A percentile compares a stretch with the other conserved stretches of the same genome.
These are phyloP conservation scores for Hypoxylon fragiforme DNA, from an alignment of 495 filamentous ascomycete genomes.

Conservation along the genomic window DNA sequence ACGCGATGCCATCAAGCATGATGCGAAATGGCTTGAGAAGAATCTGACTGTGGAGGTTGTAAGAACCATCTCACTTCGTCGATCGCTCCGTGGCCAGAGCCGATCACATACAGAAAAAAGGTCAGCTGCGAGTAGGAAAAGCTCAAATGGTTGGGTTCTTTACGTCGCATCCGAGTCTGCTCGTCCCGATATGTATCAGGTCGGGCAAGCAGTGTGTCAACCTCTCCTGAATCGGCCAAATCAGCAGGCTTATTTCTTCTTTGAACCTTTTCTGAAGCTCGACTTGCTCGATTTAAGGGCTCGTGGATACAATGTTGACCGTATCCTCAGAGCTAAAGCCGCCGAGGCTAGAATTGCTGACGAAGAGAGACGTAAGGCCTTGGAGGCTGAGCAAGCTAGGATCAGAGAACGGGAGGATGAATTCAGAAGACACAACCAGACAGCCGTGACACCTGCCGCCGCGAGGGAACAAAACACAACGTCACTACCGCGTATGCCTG, in stretches of 20 bases:
- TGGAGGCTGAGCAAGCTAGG: constrained; percentile 72
- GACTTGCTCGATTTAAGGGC: constrained; percentile 74
- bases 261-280: constrained; percentile 81
- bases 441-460: constrained; percentile 41
- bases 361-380: constrained; percentile 71
- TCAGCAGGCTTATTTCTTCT: constrained; percentile 78
- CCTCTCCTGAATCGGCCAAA: constrained; percentile 80
- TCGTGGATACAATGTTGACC: constrained; percentile 92
- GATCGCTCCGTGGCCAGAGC: constrained; percentile 67
- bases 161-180: constrained; percentile 55
- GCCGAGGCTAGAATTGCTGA: constrained; percentile 85
- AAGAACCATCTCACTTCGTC: constrained; percentile 69
- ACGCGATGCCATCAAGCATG: constrained; percentile 75
- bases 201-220: constrained; percentile 79
- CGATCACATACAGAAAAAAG: constrained; percentile 69
- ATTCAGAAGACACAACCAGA: constrained; percentile 50
- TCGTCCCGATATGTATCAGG: constrained; percentile 80
- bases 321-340: constrained; percentile 82
- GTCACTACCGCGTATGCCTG: constrained; percentile 60
- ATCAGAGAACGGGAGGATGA: constrained; percentile 64
- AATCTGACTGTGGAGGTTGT: constrained; percentile 79
- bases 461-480: constrained; percentile 38
- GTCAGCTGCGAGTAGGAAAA: constrained; percentile 59
- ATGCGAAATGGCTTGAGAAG: constrained; percentile 85
- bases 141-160: constrained; percentile 39